Base-by-base conservation (phyloP, 805 yeast genomes). In the Lipomyces sp. region DNA sequence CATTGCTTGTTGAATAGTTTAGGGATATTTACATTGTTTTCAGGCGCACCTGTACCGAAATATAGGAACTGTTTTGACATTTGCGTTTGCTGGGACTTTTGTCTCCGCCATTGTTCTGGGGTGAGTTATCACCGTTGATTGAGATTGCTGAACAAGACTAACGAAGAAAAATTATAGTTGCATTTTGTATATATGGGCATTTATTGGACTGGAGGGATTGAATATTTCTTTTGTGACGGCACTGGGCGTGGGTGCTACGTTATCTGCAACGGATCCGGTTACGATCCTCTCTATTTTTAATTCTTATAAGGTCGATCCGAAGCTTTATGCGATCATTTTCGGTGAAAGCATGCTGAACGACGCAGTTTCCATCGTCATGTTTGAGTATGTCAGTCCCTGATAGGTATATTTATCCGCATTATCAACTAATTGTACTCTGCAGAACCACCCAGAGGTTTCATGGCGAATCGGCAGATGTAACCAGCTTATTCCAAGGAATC, bases 341-440 rank as follows among this genome's bases (percentile, higher is more conserved):
- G 99, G 99, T 45, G 99, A 93, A 70, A 86, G 96, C 2, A 73
- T 93, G 53, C 73, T 93, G 55, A 93, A 93, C 67, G 99, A 93
- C 73, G 99, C 99, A 32, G 95, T 93, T 53, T 90, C 97, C 59
- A 93, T 93, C 67, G 99, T 93, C 62, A 91, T 93, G 95, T 93
- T 93, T 72, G 98, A 93, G 53, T 49, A 39, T 24, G 54, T 49
- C 22, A 11, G 16, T 23, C 11, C 11, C 18, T 6, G 29, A 26
- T 26, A 7, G 29, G 29, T 10, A 7, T 26, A n/a, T n/a, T n/a
- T n/a, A n/a, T 2, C 7, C 7, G 26, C 18, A 11, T 3, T 23
- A 16, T 16, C 5, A 16, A 19, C 8, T 11, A 18, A 13, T 13
- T 26, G 11, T n/a, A 13, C 21, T 28, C 3, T 26, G 3, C 31